These are phyloP conservation scores for Kluyveromyces lactis DNA, from an alignment of 805 yeast genomes.

Conservation along the genomic window DNA sequence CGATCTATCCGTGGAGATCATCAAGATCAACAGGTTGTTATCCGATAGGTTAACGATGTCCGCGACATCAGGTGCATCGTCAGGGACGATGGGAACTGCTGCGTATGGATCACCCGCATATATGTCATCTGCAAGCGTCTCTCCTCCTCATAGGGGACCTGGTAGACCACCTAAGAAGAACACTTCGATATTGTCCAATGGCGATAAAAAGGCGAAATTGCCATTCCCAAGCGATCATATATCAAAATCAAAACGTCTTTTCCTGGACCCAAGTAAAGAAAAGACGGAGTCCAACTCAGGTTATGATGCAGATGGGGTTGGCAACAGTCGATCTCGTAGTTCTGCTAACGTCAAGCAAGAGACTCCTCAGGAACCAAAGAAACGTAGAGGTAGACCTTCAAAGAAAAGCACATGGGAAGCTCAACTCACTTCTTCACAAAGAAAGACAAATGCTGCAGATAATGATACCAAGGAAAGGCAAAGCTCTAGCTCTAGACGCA, in stretches of 20 bases:
- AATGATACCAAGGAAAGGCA: neutral
- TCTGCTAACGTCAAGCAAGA: slow-evolving; percentile 1
- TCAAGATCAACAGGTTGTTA: slow-evolving; percentile 5
- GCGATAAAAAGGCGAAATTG: slow-evolving; percentile 14
- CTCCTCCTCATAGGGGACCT: slow-evolving; percentile 23
- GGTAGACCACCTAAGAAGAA: slow-evolving; percentile 22
- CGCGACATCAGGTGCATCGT: neutral
- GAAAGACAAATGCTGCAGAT: neutral
- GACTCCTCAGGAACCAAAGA: slow-evolving; percentile 11
- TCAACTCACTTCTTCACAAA: slow-evolving; percentile 2
- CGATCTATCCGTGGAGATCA: slow-evolving; percentile 8
- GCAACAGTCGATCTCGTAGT: neutral
- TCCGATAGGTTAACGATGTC: slow-evolving; percentile 3
- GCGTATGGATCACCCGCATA: neutral
- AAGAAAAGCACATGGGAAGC: slow-evolving; percentile 7
- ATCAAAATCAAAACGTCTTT: slow-evolving; percentile 27
- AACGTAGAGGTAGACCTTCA: slow-evolving; percentile 30
- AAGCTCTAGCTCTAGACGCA: neutral
- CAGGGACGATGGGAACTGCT: neutral
- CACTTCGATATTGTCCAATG: slow-evolving; percentile 5
- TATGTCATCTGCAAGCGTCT: neutral
- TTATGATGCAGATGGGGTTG: slow-evolving; percentile 2
- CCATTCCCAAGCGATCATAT: slow-evolving; percentile 23
- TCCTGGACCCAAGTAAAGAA: slow-evolving; percentile 20
- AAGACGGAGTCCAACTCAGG: too few relatives aligned